These are phyloP conservation scores for Quercus agrifolia DNA, from an alignment of 306 rosid genomes.

Conservation along the genomic window DNA sequence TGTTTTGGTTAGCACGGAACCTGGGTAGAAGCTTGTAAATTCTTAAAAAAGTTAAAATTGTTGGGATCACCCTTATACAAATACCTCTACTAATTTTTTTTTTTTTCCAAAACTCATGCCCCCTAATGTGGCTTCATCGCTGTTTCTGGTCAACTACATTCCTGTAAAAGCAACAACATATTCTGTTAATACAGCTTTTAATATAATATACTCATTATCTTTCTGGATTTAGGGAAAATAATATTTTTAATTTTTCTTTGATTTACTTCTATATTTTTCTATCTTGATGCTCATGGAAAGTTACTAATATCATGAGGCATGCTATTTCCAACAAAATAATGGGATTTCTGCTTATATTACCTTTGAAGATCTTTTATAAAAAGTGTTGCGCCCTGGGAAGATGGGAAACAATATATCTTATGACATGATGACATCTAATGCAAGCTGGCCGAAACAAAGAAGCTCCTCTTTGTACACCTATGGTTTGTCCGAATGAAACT, in stretches of 20 bases:
- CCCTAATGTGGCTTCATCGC: conserved; percentile 24
- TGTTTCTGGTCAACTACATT: conserved; percentile 80
- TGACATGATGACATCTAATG: conserved; percentile 67
- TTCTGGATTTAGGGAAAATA: not conserved
- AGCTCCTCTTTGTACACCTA: conserved; percentile 67
- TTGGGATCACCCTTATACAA: too few species aligned
- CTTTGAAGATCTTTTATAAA: conserved; percentile 69
- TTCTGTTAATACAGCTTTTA: not conserved
- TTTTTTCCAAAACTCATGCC: too few species aligned
- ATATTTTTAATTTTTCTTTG: too few species aligned
- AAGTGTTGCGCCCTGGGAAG: conserved; percentile 71
- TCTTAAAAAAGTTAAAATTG: too few species aligned
- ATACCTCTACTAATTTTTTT: too few species aligned
- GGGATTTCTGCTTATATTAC: conserved; percentile 29
- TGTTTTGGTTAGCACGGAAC: too few species aligned
- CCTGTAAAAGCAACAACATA: conserved; percentile 35
- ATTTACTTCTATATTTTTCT: too few species aligned
- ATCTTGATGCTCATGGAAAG: too few species aligned
- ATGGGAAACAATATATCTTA: conserved; percentile 9
- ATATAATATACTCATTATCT: not conserved
- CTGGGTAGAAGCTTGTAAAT: too few species aligned
- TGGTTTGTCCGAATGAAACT: conserved; percentile 60
- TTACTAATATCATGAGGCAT: not conserved
- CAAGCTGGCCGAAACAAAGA: conserved; percentile 63
- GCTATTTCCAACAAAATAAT: not conserved